Evolutionary conservation across 441 rosid species (phyloP).

Genomic region (Euphorbia corollata): DNA sequence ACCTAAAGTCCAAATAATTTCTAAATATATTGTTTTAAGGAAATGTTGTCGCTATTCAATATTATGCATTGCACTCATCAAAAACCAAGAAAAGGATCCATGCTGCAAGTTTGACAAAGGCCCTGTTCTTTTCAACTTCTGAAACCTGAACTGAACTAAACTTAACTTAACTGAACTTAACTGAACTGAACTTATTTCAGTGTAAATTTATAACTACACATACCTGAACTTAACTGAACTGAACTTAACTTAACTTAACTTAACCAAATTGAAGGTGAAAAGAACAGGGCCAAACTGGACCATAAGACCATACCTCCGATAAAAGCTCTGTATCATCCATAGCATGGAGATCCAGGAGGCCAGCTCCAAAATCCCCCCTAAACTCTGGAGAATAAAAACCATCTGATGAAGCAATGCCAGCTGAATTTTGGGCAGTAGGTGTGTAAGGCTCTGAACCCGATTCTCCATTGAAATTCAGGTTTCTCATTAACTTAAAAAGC

Average conservation of each 20-base stretch:
- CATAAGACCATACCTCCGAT: slow-evolving; percentile 59
- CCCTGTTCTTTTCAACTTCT: too few species aligned
- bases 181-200: too few species aligned
- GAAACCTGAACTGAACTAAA: too few species aligned
- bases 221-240: too few species aligned
- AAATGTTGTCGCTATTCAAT: neutral
- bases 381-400: slow-evolving; percentile 83
- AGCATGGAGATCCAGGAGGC: slow-evolving; percentile 93
- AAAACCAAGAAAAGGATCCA: neutral
- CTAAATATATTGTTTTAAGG: neutral
- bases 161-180: too few species aligned
- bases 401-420: slow-evolving; percentile 55
- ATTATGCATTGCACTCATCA: neutral
- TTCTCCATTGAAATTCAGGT: slow-evolving; percentile 89
- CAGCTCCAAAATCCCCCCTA: slow-evolving; percentile 98
- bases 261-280: too few species aligned
- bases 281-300: too few species aligned
- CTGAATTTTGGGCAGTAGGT: slow-evolving; percentile 63
- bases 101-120: neutral
- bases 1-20: neutral
- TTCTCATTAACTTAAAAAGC: slow-evolving; percentile 88
- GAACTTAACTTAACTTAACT: too few species aligned
- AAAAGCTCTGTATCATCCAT: slow-evolving; percentile 98
- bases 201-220: too few species aligned
- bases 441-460: slow-evolving; percentile 69